Base-by-base conservation (phyloP, 352 stramenopile species). In the Sclerospora graminicola region DNA sequence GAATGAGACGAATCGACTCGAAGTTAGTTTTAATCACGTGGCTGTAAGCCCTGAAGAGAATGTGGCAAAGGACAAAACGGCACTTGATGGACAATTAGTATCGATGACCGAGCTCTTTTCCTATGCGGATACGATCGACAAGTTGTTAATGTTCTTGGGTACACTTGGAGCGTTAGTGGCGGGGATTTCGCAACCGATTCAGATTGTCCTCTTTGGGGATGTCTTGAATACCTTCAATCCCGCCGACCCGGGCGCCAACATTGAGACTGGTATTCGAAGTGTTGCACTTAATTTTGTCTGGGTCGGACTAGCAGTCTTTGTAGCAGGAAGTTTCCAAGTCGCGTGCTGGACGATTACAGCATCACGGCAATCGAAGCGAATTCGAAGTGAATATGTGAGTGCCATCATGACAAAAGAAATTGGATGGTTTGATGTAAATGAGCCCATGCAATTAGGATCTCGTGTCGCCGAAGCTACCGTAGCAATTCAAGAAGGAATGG, bases 151-250 rank as follows among this genome's bases (percentile, higher is more conserved):
- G 66, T 35, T 50, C 5, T 28, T 72, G 1, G 77, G 77, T 28
- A 64, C 69, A 0, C 8, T 83, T 4, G 58, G 56, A 0, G 67
- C 67, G 2, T 39, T 84, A 4, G 43, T 50, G 1, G 54, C 62
- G 2, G 78, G 78, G 3, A 15, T 81, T 28, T 57, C 60, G 15
- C 67, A 85, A 43, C 78, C 75, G 6, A 52, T 88, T 8, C 72
- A 86, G 47, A 81, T 84, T 37, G 48, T 88, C 20, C 61, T 89
- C 24, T 69, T 89, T 45, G 75, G 75, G 8, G 70, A 86, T 43
- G 60, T 82, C 18, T 53, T 87, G 35, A 83, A 87, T 52, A 62
- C 72, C 7, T 84, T 87, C 38, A 85, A 85, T 40, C 72, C 77
- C 6, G 28, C 43, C 1, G 30, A 62, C 19, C 30, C 46, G 4